A percentile compares a stretch with the other conserved stretches of the same genome.
phyloP scores from a whole-genome alignment of 2,329 filamentous ascomycete species.

The Samsoniella hepiali region DNA sequence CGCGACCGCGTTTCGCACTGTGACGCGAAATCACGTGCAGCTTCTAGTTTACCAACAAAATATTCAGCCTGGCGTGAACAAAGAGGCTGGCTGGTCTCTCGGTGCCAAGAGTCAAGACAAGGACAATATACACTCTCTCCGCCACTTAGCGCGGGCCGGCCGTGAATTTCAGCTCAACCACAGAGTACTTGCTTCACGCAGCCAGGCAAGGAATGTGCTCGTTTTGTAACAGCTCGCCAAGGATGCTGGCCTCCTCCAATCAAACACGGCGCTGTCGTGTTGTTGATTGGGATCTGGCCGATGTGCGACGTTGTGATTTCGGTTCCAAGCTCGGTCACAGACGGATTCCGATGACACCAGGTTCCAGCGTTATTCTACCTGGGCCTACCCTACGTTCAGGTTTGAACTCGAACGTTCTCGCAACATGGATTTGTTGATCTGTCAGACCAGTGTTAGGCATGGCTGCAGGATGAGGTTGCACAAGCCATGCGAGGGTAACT shows the following conservation, averaged over 20 bases:
- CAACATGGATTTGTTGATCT: neutral
- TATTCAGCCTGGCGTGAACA: neutral
- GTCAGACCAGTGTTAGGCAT: too few species aligned
- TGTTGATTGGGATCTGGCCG: neutral
- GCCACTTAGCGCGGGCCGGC: neutral
- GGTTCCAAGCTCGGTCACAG: conserved; percentile 1
- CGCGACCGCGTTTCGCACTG: conserved; percentile 3
- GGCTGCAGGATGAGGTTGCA: neutral
- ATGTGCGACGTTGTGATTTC: neutral
- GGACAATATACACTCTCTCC: neutral
- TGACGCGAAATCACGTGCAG: conserved; percentile 13
- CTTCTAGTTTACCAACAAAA: neutral
- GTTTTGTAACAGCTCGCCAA: neutral
- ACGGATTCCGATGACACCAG: conserved; percentile 3
- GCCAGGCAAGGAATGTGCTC: neutral
- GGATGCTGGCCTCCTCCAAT: neutral
- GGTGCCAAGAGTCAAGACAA: neutral
- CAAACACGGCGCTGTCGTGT: neutral
- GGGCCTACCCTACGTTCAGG: too few species aligned
- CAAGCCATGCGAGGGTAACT: neutral
- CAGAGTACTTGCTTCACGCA: neutral
- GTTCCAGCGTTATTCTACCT: neutral
- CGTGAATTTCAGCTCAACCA: neutral
- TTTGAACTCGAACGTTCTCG: too few species aligned
- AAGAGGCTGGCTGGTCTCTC: neutral